Conservation (phyloP, 345 rosid genomes). For the Melastoma malabathricum region DNA sequence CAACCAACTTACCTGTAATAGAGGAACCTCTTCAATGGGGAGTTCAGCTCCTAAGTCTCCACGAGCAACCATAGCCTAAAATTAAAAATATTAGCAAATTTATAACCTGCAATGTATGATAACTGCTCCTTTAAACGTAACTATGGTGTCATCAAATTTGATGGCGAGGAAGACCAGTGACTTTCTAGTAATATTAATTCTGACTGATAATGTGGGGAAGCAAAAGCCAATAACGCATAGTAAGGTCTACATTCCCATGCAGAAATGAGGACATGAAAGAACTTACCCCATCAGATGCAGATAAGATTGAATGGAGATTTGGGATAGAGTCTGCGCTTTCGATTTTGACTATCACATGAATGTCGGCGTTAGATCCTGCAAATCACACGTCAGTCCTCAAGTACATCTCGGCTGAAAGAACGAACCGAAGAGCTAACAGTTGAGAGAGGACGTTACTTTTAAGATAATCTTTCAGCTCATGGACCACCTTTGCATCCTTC, state of each 20-base stretch:
- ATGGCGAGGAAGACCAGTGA: too few species aligned
- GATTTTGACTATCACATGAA: slow-evolving; percentile 71
- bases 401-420: slow-evolving; percentile 5
- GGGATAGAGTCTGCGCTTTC: slow-evolving; percentile 96
- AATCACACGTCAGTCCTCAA: slow-evolving; percentile 13
- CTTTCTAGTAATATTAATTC: too few species aligned
- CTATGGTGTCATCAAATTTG: too few species aligned
- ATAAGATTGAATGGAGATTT: slow-evolving; percentile 74
- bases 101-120: background rate
- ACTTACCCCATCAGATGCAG: slow-evolving; percentile 96
- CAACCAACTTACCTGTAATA: slow-evolving; percentile 59
- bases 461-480: slow-evolving; percentile 76
- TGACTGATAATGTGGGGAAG: background rate
- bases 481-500: slow-evolving; percentile 88
- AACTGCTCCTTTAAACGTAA: too few species aligned
- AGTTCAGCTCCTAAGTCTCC: slow-evolving; percentile 99
- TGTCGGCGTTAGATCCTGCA: slow-evolving; percentile 72
- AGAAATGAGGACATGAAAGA: background rate
- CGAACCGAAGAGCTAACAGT: slow-evolving; percentile 3
- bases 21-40: slow-evolving; percentile 91
- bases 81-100: slow-evolving; percentile 2
- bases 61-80: slow-evolving; percentile 98
- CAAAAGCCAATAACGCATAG: background rate
- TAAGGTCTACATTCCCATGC: too few species aligned
- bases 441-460: slow-evolving; percentile 27